Conservation (phyloP, 148 eudicot species). For the Amaranthus cruentus region DNA sequence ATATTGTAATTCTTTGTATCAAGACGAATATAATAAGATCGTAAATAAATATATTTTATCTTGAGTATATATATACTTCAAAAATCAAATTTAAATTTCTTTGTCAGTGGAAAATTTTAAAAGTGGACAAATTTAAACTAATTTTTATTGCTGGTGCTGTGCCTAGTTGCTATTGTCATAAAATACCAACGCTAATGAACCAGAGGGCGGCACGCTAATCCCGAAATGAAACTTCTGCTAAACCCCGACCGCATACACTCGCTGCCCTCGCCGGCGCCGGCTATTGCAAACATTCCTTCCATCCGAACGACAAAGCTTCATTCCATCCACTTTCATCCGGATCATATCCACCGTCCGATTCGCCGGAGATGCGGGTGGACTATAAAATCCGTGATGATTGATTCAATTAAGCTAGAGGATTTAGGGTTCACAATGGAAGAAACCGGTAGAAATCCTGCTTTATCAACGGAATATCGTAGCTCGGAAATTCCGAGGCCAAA, state of each 20-base stretch:
- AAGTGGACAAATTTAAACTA: too few relatives aligned
- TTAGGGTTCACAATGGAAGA: constrained; percentile 30
- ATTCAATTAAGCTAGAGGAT: constrained; percentile 32
- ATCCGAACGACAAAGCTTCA: neutral
- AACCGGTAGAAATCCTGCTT: constrained; percentile 46
- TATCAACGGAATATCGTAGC: constrained; percentile 62
- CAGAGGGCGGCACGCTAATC: neutral
- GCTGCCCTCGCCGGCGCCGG: constrained; percentile 11
- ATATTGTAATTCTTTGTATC: too few relatives aligned
- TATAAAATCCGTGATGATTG: constrained; percentile 36
- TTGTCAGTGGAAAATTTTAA: too few relatives aligned
- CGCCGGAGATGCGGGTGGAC: constrained; percentile 26
- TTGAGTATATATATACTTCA: too few relatives aligned
- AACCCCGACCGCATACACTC: constrained; percentile 25
- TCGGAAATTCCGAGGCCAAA: constrained; percentile 49
- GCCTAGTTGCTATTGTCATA: too few relatives aligned
- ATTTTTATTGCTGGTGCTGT: too few relatives aligned
- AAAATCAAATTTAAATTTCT: too few relatives aligned
- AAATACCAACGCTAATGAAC: too few relatives aligned
- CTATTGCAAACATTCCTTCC: neutral
- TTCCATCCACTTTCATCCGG: neutral
- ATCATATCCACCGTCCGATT: constrained; percentile 16
- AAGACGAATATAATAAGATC: too few relatives aligned
- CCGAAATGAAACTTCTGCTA: constrained; percentile 34
- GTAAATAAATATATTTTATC: too few relatives aligned